phyloP scores from a whole-genome alignment of 371 early-diverging fungal species.

The Caulochytrium protostelioides region DNA sequence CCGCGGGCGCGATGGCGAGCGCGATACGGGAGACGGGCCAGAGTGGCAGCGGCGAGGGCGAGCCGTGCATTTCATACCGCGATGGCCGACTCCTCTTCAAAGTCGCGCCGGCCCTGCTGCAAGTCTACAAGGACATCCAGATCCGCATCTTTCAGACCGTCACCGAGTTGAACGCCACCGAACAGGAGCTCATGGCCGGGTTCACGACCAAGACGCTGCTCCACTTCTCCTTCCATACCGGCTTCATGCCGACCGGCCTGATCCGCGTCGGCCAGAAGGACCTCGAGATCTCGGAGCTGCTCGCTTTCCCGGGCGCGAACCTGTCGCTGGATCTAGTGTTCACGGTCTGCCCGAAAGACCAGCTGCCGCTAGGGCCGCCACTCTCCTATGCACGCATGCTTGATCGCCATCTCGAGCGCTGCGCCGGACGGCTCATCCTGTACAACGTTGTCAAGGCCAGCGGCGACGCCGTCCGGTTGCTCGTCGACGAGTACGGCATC shows the following conservation, averaged over 20 bases:
- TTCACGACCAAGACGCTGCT: constrained; percentile 17
- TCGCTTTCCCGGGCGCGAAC: constrained; percentile 11
- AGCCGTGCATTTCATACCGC: constrained; percentile 2
- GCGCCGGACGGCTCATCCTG: no score
- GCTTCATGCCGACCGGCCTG: constrained; percentile 28
- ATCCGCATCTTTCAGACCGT: constrained; percentile 15
- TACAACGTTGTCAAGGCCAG: no score
- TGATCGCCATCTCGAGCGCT: no score
- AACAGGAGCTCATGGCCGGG: no score
- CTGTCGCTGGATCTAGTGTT: constrained; percentile 17
- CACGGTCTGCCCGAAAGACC: no score
- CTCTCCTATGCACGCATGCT: no score
- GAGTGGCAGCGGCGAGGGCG: no score
- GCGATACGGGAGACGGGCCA: no score
- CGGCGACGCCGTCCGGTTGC: no score
- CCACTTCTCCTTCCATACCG: constrained; percentile 25
- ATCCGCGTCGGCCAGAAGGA: constrained; percentile 19
- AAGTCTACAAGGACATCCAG: constrained; percentile 20
- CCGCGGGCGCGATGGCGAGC: no score
- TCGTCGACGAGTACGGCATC: no score
- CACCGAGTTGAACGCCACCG: neutral
- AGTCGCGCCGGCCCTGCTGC: constrained; percentile 3
- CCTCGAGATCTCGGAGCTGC: constrained; percentile 17
- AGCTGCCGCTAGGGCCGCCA: no score
- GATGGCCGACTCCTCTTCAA: constrained; percentile 1